Evolutionary conservation across 108 stramenopile species (phyloP), one percentile per base, ranked within the genome.

Genomic region (Aurantiochytrium sp.): DNA sequence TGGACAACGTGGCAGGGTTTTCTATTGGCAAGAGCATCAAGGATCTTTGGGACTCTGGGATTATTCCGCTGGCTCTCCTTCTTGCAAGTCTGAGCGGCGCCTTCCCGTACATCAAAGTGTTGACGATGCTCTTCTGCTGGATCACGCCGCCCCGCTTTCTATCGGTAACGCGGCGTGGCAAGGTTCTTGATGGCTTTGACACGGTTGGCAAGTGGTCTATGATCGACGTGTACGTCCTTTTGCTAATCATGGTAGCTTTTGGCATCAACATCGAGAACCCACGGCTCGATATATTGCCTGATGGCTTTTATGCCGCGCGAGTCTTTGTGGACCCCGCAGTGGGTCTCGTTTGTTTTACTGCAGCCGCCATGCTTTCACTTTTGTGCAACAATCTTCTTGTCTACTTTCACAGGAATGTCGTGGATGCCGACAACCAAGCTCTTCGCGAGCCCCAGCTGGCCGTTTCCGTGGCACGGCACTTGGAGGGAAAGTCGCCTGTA

Each of bases 211-310:
- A 83, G 23, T 83, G 76, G 76, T 53, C 49, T 6, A 83, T 83
- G 76, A 83, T 83, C 28, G 76, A 83, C 51, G 76, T 83, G 43
- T 83, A 83, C 28, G 76, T 83, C 28, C 23, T 83, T 12, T 23
- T 83, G 45, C 76, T 83, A 23, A 83, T 83, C 23, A 83, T 83
- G 76, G 76, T 83, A 1, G 76, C 76, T 0, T 83, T 83, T 83
- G 76, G 76, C n/a, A 23, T 83, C 76, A 45, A 35, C 2, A 35
- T 83, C 18, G 76, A 83, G 51, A 83, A 83, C 3, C 76, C 76
- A 6, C 19, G 28, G 49, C 76, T 83, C 14, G 23, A 83, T 16
- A 83, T 83, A 1, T 53, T 83, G 51, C 76, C 76, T 6, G 45
- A 47, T 12, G 76, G 76, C 0, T 83, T 83, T 35, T 83, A 83